Evolutionary conservation across 2,329 filamentous ascomycete species (phyloP).

Genomic region (Alternaria triticina): DNA sequence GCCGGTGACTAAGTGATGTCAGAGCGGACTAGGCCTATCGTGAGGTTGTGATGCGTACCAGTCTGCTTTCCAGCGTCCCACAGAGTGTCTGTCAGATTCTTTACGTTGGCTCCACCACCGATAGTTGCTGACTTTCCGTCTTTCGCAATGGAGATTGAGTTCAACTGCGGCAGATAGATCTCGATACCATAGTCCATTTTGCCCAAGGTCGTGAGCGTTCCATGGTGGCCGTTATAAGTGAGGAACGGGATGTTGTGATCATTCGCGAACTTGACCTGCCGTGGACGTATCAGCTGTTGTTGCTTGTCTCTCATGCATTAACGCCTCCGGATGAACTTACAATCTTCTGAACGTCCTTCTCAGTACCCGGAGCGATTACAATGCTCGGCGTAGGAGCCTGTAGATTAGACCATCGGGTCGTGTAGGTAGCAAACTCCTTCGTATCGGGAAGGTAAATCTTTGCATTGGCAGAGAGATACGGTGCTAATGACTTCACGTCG

Average conservation of each 20-base stretch:
- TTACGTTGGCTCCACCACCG: conserved; percentile 57
- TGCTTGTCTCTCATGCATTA: background rate
- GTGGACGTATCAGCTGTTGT: too few relatives aligned
- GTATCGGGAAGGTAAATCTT: conserved; percentile 26
- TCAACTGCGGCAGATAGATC: conserved; percentile 57
- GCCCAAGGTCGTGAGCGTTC: conserved; percentile 57
- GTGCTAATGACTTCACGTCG: conserved; percentile 21
- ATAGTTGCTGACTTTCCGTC: conserved; percentile 57
- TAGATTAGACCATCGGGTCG: conserved; percentile 23
- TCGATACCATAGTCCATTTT: conserved; percentile 59
- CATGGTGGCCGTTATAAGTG: conserved; percentile 61
- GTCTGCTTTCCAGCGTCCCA: conserved; percentile 61
- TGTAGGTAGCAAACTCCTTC: conserved; percentile 16
- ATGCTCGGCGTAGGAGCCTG: conserved; percentile 25
- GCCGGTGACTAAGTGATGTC: conserved; percentile 29
- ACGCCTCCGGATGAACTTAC: too few relatives aligned
- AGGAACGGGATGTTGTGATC: conserved; percentile 58
- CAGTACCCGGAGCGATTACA: conserved; percentile 24
- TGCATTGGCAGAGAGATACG: conserved; percentile 18
- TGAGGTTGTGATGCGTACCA: conserved; percentile 31
- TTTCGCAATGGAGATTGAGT: conserved; percentile 50
- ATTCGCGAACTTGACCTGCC: conserved; percentile 58
- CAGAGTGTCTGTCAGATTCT: conserved; percentile 56
- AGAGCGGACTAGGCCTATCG: background rate
- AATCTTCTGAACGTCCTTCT: conserved; percentile 28